Percentiles rank a stretch among this genome's conserved stretches.
These are phyloP conservation scores for Cinnamomum micranthum DNA, from an alignment of 164 flowering plant genomes.

Conservation along the genomic window DNA sequence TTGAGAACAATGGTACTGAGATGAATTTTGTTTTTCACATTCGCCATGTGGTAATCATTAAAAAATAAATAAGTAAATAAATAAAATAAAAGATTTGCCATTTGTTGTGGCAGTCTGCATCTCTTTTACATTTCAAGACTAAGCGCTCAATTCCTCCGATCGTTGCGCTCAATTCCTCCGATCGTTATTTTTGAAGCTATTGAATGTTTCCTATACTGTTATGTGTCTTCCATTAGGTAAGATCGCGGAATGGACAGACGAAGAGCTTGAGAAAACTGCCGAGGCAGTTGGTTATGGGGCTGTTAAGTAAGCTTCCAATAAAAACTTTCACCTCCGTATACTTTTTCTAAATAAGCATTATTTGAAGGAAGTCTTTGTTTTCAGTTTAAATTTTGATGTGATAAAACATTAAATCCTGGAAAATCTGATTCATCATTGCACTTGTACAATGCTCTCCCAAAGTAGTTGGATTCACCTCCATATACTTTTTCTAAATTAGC, in stretches of 20 bases:
- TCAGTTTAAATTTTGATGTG: neutral
- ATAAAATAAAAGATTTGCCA: too few species aligned
- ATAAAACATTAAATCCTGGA: neutral
- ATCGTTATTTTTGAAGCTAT: neutral
- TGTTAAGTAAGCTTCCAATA: slow-evolving; percentile 64
- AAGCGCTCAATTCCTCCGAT: neutral
- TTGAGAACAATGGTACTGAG: slow-evolving; percentile 8
- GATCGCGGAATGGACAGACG: slow-evolving; percentile 66
- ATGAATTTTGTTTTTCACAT: too few species aligned
- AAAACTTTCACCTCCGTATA: too few species aligned
- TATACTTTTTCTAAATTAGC: neutral
- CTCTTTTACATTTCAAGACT: neutral
- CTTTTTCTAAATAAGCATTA: neutral
- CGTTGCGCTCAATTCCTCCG: neutral
- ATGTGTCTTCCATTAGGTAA: slow-evolving; percentile 48
- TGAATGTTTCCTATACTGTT: slow-evolving; percentile 3
- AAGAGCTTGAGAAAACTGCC: slow-evolving; percentile 81
- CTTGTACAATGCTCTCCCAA: neutral
- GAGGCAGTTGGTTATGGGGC: slow-evolving; percentile 99
- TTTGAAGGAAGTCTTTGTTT: neutral
- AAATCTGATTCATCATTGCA: neutral
- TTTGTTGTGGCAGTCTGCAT: neutral
- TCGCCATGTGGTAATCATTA: neutral
- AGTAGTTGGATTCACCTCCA: neutral
- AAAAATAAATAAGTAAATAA: too few species aligned